Conservation (phyloP, 805 yeast genomes). For the Priceomyces medius region DNA sequence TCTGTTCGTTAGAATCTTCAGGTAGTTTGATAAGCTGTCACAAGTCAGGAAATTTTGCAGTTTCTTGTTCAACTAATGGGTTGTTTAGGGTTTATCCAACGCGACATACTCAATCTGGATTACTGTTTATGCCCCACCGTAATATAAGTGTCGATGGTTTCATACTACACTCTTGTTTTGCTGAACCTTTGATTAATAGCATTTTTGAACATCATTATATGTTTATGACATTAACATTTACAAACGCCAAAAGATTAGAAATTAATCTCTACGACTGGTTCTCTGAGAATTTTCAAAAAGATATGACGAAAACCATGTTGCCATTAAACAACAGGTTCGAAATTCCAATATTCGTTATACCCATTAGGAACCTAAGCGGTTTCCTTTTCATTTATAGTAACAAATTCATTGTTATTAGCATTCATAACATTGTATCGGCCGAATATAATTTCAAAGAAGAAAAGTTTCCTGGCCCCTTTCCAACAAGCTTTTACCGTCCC, state of each 20-base stretch:
- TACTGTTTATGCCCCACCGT: conserved; percentile 34
- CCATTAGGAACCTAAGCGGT: conserved; percentile 33
- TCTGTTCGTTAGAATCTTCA: conserved; percentile 18
- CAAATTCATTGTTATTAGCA: conserved; percentile 33
- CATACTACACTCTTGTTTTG: conserved; percentile 43
- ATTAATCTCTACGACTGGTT: conserved; percentile 44
- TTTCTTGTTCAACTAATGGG: conserved; percentile 36
- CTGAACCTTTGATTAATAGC: conserved; percentile 30
- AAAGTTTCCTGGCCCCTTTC: conserved; percentile 32
- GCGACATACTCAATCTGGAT: conserved; percentile 35
- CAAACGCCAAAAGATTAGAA: conserved; percentile 35
- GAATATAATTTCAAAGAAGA: conserved; percentile 34
- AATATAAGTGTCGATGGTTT: conserved; percentile 43
- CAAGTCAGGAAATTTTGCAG: conserved; percentile 36
- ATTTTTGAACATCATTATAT: conserved; percentile 27
- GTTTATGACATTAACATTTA: conserved; percentile 35
- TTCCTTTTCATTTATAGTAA: conserved; percentile 40
- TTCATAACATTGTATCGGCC: conserved; percentile 49
- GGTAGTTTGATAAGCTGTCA: conserved; percentile 36
- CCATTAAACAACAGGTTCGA: conserved; percentile 40
- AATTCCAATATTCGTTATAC: conserved; percentile 43
- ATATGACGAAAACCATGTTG: conserved; percentile 35
- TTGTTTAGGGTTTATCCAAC: conserved; percentile 39
- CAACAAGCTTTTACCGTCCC: conserved; percentile 38
- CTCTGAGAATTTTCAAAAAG: conserved; percentile 28